These are phyloP conservation scores for Allantophomopsis cytisporea DNA, from an alignment of 2,329 filamentous ascomycete species.

Conservation along the genomic window DNA sequence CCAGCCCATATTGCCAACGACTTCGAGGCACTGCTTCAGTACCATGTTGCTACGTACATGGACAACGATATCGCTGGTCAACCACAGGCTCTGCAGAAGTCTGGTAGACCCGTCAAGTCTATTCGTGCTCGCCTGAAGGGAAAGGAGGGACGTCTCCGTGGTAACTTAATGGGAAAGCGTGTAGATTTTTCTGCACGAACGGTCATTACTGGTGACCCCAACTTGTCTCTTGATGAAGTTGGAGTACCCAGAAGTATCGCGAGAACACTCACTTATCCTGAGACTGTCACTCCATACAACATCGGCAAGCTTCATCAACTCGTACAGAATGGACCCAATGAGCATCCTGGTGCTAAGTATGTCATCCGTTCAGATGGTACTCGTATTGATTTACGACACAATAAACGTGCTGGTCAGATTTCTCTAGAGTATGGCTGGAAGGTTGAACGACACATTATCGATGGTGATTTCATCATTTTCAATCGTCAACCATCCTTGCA, in stretches of 20 bases:
- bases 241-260: constrained; percentile 93
- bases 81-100: constrained; percentile 92
- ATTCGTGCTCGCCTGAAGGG: constrained; percentile 96
- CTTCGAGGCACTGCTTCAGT: constrained; percentile 86
- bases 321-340: constrained; percentile 86
- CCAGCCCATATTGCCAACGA: constrained; percentile 84
- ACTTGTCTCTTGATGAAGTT: constrained; percentile 91
- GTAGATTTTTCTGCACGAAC: constrained; percentile 99
- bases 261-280: constrained; percentile 84
- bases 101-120: constrained; percentile 88
- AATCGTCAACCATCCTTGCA: constrained; percentile 98
- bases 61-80: constrained; percentile 97
- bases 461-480: constrained; percentile 97
- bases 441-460: constrained; percentile 90
- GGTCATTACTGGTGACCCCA: constrained; percentile 97
- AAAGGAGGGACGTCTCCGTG: constrained; percentile 93
- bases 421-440: constrained; percentile 95
- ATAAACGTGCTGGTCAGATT: constrained; percentile 76
- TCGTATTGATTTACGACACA: constrained; percentile 86
- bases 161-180: constrained; percentile 99
- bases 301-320: constrained; percentile 82
- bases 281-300: constrained; percentile 96
- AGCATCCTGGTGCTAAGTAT: constrained; percentile 92
- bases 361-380: constrained; percentile 90
- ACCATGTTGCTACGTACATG: constrained; percentile 98